A percentile compares a stretch with the other conserved stretches of the same genome.
These are phyloP conservation scores for Straminergon stramineum DNA, from an alignment of 225 moss, liverwort and hornwort genomes.

Conservation along the genomic window DNA sequence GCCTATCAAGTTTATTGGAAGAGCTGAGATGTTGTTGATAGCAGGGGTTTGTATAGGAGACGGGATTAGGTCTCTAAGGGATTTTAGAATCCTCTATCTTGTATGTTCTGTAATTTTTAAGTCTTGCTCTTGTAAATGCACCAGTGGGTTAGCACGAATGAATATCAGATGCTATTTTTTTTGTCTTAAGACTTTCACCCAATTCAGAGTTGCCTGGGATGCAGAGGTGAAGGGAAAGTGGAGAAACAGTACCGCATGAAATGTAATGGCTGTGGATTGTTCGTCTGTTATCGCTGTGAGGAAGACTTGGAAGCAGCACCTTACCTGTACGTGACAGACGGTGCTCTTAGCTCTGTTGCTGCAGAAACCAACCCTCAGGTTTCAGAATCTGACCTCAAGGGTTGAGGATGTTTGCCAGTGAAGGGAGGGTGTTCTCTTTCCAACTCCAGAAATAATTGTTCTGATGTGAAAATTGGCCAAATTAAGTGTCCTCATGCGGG, in stretches of 20 bases:
- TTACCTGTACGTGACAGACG: constrained; percentile 87
- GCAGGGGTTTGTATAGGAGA: not conserved
- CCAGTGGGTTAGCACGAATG: not conserved
- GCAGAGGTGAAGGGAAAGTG: constrained; percentile 91
- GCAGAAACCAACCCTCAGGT: constrained; percentile 99
- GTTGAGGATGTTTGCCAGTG: not conserved
- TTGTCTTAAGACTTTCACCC: not conserved
- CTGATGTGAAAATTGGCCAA: not conserved
- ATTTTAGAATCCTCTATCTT: not conserved
- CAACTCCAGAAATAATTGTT: not conserved
- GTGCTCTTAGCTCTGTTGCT: constrained; percentile 95
- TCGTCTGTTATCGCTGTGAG: constrained; percentile 88
- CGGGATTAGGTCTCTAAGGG: not conserved
- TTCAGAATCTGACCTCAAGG: constrained; percentile 12
- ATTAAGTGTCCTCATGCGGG: not conserved
- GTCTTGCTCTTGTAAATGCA: not conserved
- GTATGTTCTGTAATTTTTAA: not conserved
- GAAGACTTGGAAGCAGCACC: constrained; percentile 74
- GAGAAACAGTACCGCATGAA: constrained; percentile 99
- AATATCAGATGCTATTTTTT: not conserved
- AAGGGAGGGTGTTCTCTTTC: not conserved
- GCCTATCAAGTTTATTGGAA: not conserved
- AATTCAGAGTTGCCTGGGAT: not conserved
- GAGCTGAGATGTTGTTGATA: not conserved
- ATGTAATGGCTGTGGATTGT: constrained; percentile 86